Evolutionary conservation across 306 rosid genomes (phyloP).

Genomic region (Prinsepia uniflora): DNA sequence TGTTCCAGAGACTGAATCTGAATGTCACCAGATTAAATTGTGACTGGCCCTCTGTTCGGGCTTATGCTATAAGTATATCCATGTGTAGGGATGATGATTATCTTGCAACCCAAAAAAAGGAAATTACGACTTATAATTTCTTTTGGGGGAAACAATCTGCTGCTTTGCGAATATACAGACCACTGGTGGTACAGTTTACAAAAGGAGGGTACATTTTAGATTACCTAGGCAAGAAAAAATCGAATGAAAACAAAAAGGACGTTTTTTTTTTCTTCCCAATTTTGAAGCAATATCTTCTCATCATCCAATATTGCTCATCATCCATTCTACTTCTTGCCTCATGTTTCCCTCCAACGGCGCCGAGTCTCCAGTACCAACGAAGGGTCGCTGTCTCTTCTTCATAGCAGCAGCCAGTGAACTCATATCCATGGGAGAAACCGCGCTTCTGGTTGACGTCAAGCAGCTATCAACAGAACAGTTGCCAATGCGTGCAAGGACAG

Average conservation of each 20-base stretch:
- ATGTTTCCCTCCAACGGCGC: constrained; percentile 40
- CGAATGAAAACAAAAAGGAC: not conserved
- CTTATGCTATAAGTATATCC: too few relatives aligned
- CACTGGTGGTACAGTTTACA: constrained; percentile 16
- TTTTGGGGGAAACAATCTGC: constrained; percentile 13
- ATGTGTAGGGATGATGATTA: too few relatives aligned
- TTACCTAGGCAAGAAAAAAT: constrained; percentile 17
- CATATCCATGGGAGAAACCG: constrained; percentile 39
- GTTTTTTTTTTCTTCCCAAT: not conserved
- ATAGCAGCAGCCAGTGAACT: constrained; percentile 27
- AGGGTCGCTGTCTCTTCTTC: constrained; percentile 49
- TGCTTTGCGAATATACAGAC: constrained; percentile 29
- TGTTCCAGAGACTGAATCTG: too few relatives aligned
- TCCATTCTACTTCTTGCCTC: constrained; percentile 51
- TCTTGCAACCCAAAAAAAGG: too few relatives aligned
- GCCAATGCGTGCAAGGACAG: constrained; percentile 29
- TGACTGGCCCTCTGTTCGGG: too few relatives aligned
- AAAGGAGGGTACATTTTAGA: constrained; percentile 12
- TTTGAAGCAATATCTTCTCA: not conserved
- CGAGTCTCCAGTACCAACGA: constrained; percentile 39
- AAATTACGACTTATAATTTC: too few relatives aligned
- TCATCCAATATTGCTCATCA: constrained; percentile 51
- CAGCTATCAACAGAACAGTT: constrained; percentile 47
- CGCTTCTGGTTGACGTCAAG: constrained; percentile 42
- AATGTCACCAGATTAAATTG: too few relatives aligned